These are phyloP conservation scores for Botryobasidium botryosum DNA, from an alignment of 768 basidiomycete species.

Conservation along the genomic window DNA sequence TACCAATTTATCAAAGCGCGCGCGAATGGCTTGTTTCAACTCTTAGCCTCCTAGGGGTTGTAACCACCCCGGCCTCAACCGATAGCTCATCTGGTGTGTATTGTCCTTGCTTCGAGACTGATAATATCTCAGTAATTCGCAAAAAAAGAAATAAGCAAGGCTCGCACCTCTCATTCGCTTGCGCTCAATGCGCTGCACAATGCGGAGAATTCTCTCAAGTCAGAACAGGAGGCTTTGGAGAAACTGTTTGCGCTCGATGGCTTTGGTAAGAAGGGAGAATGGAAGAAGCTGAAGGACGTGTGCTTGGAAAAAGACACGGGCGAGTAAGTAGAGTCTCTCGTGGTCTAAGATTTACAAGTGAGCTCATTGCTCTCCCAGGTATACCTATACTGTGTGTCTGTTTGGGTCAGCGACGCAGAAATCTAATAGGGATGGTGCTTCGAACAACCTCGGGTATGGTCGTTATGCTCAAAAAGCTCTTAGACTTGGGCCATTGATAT, in stretches of 20 bases:
- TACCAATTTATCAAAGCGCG: conserved; percentile 55
- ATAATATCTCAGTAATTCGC: neutral
- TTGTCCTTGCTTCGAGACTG: neutral
- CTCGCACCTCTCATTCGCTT: neutral
- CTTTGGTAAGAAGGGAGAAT: conserved; percentile 75
- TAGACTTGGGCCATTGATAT: neutral
- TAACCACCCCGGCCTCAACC: too few relatives aligned
- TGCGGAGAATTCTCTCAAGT: conserved; percentile 43
- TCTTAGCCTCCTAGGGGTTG: conserved; percentile 47
- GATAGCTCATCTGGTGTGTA: neutral
- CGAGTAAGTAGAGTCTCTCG: conserved; percentile 47
- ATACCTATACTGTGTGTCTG: conserved; percentile 87
- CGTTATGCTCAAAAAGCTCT: neutral
- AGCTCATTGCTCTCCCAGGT: conserved; percentile 29
- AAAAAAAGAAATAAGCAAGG: neutral
- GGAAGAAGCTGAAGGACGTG: conserved; percentile 80
- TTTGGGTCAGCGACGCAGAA: conserved; percentile 82
- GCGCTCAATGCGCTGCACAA: conserved; percentile 22
- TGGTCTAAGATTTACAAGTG: neutral
- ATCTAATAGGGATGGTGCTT: conserved; percentile 59
- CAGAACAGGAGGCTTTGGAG: conserved; percentile 37
- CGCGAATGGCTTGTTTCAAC: conserved; percentile 42
- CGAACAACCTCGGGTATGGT: conserved; percentile 68
- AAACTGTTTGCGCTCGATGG: conserved; percentile 48
- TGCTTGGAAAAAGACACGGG: conserved; percentile 74